Base-by-base conservation (phyloP, 495 filamentous ascomycete species). In the Saxophila tyrrhenica region DNA sequence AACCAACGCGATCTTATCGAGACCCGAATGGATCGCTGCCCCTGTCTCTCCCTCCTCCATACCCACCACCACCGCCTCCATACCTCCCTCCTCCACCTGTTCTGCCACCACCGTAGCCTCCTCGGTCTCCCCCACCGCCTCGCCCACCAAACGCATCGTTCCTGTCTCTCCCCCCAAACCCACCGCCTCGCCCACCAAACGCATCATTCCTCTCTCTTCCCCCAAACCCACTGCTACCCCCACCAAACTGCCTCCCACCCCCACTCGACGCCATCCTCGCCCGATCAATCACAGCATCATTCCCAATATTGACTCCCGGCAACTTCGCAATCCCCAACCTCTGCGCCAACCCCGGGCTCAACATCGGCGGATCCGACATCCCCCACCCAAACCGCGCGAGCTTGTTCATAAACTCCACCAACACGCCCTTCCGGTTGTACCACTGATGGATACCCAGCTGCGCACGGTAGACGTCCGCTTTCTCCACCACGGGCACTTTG, bases 361-460 rank as follows among this genome's bases (percentile, higher is more conserved):
- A 59, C 2, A 56, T 55, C 0, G 88, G 88, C 10, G 77, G 73
- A 51, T 73, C 55, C 0, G 68, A 51, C 72, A 86, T 71, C 10
- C 82, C 80, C 73, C 81, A 87, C 1, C 78, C 81, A 32, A 77
- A 67, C 21, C 67, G 64, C 41, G 76, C 72, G 62, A 82, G 75
- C n/a, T 77, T 65, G 65, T 90, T 89, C 51, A 92, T 64, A 3
- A 70, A 65, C 2, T 73, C 45, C 15, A 87, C 65, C 22, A 81
- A 49, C 2, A 58, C 57, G 2, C 65, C 59, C 29, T 67, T 70
- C 52, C 69, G 51, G 7, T 65, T 69, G 46, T 62, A 48, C 39
- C 58, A 59, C 7, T 23, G 21, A 39, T 71, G 62, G 35, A 65
- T 55, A 16, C 75, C 73, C 2, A 83, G 60, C 50, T 71, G 68